Evolutionary conservation across 2,329 filamentous ascomycete species (phyloP), one percentile per base, ranked within the genome.

Genomic region (Penicillium hordei): DNA sequence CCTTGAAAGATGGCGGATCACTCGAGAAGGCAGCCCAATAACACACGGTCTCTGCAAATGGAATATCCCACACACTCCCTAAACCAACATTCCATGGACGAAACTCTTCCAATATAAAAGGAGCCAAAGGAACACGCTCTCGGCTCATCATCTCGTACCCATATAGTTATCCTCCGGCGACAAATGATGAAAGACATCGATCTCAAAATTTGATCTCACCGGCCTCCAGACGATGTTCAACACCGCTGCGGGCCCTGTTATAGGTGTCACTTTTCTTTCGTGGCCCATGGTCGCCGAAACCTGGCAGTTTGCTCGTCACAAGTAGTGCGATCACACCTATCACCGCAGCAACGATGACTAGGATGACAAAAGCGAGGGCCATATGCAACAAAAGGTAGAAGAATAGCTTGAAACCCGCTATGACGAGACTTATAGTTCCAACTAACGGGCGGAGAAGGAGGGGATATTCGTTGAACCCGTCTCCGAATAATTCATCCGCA

Each of bases 381-480:
- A 1, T 0, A 15, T 23, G 42, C 9, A 44, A 4, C 5, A 27
- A 0, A 27, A 44, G 1, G 23, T 44, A 29, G 23, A n/a, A 44
- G 5, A 19, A 1, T 0, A 29, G n/a, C 9, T 27, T 19, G 9
- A 1, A 3, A 13, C 5, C 9, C 23, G 0, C 4, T 12, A n/a
- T 29, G 17, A 44, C 2, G 4, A 44, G 0, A 0, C 0, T 4
- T 2, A 12, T 3, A 9, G 43, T 45, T 19, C 3, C 27, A 15
- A 2, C 2, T 2, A 31, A 1, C 9, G 43, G 27, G 21, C 27
- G n/a, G 4, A 31, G n/a, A 31, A 31, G 43, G 5, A 31, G 13
- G 1, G 12, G 43, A 5, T 2, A 31, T 19, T 45, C 27, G 1
- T 2, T 5, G 27, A 31, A 45, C 2, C 0, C 12, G 10, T 4